Base-by-base conservation (phyloP, 805 yeast genomes). In the Henningerozyma blattae region DNA sequence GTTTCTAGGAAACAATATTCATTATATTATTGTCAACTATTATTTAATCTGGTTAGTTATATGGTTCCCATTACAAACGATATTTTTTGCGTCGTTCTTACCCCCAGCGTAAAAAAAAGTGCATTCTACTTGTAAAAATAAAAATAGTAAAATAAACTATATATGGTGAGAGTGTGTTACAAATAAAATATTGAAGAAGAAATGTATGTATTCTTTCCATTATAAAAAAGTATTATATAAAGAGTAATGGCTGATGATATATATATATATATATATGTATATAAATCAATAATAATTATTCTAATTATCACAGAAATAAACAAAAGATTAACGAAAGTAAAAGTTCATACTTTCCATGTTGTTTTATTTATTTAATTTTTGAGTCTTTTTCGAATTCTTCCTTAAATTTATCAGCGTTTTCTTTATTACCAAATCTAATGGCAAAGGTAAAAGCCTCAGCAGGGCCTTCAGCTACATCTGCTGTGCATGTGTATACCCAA, bases 361-460 rank as follows among this genome's bases (percentile, higher is more conserved):
- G 12, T 26, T 13, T 26, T 26, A 26, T 26, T 13, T 3, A 10
- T 13, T 26, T 81, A 34, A 61, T 47, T 43, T 67, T 68, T 67
- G 83, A 86, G 43, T 95, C 94, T 53, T 72, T 70, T 61, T 77
- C 93, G 52, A 91, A 91, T 61, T 77, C 77, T 59, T 80, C 89
- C 68, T 91, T 91, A 72, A 91, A 91, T 56, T 81, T 75, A 52
- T 89, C 94, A 50, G 98, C 98, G 54, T 86, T 81, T 63, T 82
- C 93, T 64, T 82, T 81, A 64, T 68, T 74, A 46, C 89, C 91
- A 54, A 91, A 91, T 63, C 98, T 80, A 48, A 91, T 87, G 41
- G 98, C 98, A 61, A 91, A 75, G 35, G 96, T 89, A 64, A 77
- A 85, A 31, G 95, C 95, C 66, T 87, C 95, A 31, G 97, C 83